phyloP scores from a whole-genome alignment of 805 yeast species.

The Clavispora phyllophila region DNA sequence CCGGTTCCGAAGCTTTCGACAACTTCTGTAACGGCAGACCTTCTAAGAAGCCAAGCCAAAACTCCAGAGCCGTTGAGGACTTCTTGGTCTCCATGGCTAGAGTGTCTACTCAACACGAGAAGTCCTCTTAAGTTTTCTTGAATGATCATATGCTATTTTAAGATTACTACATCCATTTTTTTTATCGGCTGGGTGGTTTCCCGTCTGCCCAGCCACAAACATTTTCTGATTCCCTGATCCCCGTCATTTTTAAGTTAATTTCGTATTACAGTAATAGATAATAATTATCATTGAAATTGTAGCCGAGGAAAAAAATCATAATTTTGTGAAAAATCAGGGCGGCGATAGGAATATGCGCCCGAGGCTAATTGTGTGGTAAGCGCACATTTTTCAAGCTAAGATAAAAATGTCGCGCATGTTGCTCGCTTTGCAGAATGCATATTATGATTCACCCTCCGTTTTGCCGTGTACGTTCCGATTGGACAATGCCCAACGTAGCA shows the following conservation, averaged over 20 bases:
- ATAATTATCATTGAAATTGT: slow-evolving; percentile 7
- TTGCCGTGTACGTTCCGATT: background rate
- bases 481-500: background rate
- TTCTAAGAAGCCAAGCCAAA: slow-evolving; percentile 48
- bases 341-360: background rate
- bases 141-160: background rate
- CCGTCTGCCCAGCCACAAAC: slow-evolving; percentile 1
- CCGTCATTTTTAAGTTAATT: slow-evolving; percentile 17
- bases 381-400: background rate
- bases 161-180: background rate
- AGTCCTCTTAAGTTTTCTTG: slow-evolving; percentile 47
- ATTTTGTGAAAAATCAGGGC: background rate
- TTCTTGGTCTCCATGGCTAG: slow-evolving; percentile 83
- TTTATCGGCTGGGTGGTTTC: background rate
- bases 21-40: slow-evolving; percentile 80
- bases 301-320: background rate
- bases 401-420: background rate
- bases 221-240: slow-evolving; percentile 21
- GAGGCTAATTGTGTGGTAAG: background rate
- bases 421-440: background rate
- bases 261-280: slow-evolving; percentile 27
- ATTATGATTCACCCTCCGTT: background rate
- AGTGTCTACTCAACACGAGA: slow-evolving; percentile 86
- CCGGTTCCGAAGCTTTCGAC: slow-evolving; percentile 74
- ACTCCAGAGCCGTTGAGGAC: slow-evolving; percentile 71